A percentile compares a stretch with the other conserved stretches of the same genome.
phyloP scores from a whole-genome alignment of 805 yeast species.

The Hagleromyces aurorensis region DNA sequence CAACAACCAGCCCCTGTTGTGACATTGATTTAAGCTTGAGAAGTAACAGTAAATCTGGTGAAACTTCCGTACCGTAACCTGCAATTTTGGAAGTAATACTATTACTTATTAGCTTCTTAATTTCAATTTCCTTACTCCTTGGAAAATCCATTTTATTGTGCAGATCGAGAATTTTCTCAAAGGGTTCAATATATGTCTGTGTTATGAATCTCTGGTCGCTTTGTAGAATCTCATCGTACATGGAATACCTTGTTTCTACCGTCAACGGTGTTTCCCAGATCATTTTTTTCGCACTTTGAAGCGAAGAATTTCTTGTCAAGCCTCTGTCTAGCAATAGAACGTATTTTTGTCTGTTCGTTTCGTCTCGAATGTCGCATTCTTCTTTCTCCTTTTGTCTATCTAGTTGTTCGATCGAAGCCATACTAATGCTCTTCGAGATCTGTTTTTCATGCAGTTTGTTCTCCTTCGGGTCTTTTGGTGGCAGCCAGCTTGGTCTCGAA shows the following conservation, averaged over 20 bases:
- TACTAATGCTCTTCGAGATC: conserved; percentile 35
- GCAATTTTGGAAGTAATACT: conserved; percentile 15
- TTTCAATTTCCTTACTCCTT: conserved; percentile 25
- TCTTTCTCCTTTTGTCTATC: conserved; percentile 23
- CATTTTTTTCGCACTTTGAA: conserved; percentile 17
- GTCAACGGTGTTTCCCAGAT: conserved; percentile 29
- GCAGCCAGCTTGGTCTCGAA: conserved; percentile 64
- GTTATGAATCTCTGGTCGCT: conserved; percentile 19
- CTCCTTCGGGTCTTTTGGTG: conserved; percentile 53
- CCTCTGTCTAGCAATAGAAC: conserved; percentile 25
- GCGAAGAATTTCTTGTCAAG: conserved; percentile 27
- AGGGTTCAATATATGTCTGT: conserved; percentile 31
- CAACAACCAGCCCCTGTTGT: conserved; percentile 28
- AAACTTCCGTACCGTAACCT: conserved; percentile 9
- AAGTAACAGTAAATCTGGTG: conserved; percentile 23
- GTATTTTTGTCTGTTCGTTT: conserved; percentile 23
- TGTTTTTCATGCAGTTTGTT: conserved; percentile 49
- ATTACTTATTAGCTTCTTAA: conserved; percentile 15
- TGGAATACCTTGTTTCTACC: conserved; percentile 14
- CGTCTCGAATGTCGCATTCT: conserved; percentile 20
- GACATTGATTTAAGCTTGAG: conserved; percentile 33
- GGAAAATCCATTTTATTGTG: conserved; percentile 28
- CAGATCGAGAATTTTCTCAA: conserved; percentile 32
- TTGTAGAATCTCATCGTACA: conserved; percentile 23
- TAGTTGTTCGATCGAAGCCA: conserved; percentile 30